Evolutionary conservation across 2,329 filamentous ascomycete genomes (phyloP), one percentile per base, ranked within the genome.

Genomic region (Coniella vitis): DNA sequence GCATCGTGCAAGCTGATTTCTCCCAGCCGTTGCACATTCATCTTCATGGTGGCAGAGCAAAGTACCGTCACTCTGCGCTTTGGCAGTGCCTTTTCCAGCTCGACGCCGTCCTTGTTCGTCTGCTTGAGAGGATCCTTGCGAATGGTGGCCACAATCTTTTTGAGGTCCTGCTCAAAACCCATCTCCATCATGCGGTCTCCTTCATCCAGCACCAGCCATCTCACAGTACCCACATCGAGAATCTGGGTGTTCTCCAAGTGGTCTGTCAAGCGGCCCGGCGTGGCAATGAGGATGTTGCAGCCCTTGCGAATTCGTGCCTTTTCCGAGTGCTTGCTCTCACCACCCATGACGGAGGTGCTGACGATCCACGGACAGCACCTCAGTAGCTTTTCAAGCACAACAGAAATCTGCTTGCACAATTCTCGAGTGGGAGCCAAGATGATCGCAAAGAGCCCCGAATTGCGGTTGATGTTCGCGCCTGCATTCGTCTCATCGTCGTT

Each of bases 101-200:
- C 66, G 4, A 76, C 69, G 4, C 76, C 74, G 45, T 82, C 80
- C 34, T 77, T 76, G 25, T 79, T 80, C 48, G 76, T 78, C 48
- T 77, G 76, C 34, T 76, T 72, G 17, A 85, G 64, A 25, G 73
- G 68, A 48, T 84, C 76, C 38, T 83, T 70, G 54, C 90, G 83
- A 48, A 97, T 79, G 54, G 86, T 86, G 48, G 81, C 76, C 14
- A 98, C 86, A 55, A 96, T 91, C 53, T 84, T 86, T 61, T 87
- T 86, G 52, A 98, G 80, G 60, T 97, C 91, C 47, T 96, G 84
- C 66, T 97, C 93, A 58, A 98, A 98, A 0, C 93, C 93, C 60
- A 97, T 77, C 62, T 98, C 93, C 91, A 98, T 96, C 63, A 98
- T 72, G n/a, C 93, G 80, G 73, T 98, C 93, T 25, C 93, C 93